Evolutionary conservation across 495 filamentous ascomycete genomes (phyloP).

Genomic region (Letharia columbiana): DNA sequence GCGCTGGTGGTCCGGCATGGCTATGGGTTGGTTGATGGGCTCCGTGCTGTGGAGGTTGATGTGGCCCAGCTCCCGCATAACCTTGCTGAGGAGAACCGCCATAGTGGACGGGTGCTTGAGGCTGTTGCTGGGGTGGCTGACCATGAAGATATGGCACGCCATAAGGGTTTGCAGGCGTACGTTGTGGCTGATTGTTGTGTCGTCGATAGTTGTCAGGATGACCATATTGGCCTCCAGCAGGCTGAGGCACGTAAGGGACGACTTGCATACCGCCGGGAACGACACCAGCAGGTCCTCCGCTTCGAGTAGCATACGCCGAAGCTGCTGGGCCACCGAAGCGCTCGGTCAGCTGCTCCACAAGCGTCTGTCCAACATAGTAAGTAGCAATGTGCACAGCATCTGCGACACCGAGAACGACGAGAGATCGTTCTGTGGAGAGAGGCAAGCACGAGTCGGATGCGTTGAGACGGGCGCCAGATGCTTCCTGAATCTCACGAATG

Average conservation of each 20-base stretch:
- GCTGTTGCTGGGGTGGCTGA: slow-evolving; percentile 44
- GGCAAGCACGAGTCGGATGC: slow-evolving; percentile 92
- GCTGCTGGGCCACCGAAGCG: slow-evolving; percentile 92
- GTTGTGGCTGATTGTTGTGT: slow-evolving; percentile 55
- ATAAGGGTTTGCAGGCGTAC: slow-evolving; percentile 55
- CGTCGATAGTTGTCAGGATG: slow-evolving; percentile 80
- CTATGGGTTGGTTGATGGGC: slow-evolving; percentile 49
- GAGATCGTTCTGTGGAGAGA: slow-evolving; percentile 86
- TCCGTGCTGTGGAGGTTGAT: slow-evolving; percentile 58
- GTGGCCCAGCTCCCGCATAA: slow-evolving; percentile 68
- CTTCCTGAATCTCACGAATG: slow-evolving; percentile 97
- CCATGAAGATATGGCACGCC: slow-evolving; percentile 65
- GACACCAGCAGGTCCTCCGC: slow-evolving; percentile 82
- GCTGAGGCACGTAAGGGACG: slow-evolving; percentile 87
- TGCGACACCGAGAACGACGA: slow-evolving; percentile 86
- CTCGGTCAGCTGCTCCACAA: slow-evolving; percentile 92
- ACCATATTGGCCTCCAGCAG: slow-evolving; percentile 83
- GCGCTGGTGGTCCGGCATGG: slow-evolving; percentile 48
- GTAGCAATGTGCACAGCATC: slow-evolving; percentile 97
- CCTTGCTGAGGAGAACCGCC: slow-evolving; percentile 57
- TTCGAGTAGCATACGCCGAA: slow-evolving; percentile 92
- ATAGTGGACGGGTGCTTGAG: slow-evolving; percentile 61
- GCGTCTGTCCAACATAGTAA: slow-evolving; percentile 93
- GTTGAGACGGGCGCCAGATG: slow-evolving; percentile 91
- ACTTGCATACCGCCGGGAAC: slow-evolving; percentile 97